A percentile compares a stretch with the other conserved stretches of the same genome.
Conservation (phyloP, 257 asterid species). For the Solanum bukasovii region DNA sequence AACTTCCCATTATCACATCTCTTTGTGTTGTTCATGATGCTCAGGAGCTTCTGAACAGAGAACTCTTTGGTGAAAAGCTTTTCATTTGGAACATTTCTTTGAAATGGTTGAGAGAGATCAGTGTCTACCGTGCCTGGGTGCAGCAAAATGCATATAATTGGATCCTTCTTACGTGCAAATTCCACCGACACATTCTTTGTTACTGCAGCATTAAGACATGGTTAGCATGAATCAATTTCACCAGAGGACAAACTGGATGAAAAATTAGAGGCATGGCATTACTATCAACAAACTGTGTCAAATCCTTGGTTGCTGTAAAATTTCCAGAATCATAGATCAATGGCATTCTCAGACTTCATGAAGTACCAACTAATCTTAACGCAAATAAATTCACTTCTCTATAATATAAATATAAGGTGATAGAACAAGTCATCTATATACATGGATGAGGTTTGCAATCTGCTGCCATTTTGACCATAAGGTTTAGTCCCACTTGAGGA, state of each 20-base stretch:
- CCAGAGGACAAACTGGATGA: not conserved
- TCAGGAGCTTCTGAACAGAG: constrained; percentile 62
- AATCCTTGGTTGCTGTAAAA: not conserved
- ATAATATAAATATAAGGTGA: not conserved
- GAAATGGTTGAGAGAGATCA: constrained; percentile 87
- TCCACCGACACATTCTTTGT: constrained; percentile 64
- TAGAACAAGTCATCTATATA: not conserved
- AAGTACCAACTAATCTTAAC: not conserved
- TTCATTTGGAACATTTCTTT: constrained; percentile 59
- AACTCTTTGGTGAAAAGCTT: constrained; percentile 79
- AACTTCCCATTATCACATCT: constrained; percentile 74
- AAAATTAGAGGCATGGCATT: not conserved
- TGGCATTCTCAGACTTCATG: not conserved
- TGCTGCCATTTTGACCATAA: not conserved
- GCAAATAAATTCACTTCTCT: not conserved
- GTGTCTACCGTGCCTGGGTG: constrained; percentile 99
- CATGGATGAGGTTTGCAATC: not conserved
- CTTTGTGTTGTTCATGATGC: constrained; percentile 49
- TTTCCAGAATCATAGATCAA: not conserved
- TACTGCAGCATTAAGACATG: constrained; percentile 34
- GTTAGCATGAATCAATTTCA: not conserved
- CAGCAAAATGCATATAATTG: constrained; percentile 66
- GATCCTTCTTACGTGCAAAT: constrained; percentile 66
- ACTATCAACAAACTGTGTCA: not conserved
- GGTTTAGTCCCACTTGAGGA: not conserved